phyloP scores from a whole-genome alignment of 352 stramenopile genomes.

The Pseudoperonospora humuli region DNA sequence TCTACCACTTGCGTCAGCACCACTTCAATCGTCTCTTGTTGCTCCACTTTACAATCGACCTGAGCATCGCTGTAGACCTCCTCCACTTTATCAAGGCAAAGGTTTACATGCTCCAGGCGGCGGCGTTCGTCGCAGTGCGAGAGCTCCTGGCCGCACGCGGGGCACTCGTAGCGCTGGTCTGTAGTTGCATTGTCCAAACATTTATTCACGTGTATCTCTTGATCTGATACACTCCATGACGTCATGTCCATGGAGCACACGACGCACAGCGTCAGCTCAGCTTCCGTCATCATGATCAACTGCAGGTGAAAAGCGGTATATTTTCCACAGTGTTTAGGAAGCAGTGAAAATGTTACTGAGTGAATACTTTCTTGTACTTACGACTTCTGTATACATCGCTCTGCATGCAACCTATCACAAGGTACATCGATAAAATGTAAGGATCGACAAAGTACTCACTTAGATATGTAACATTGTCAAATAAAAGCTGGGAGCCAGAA shows the following conservation, averaged over 20 bases:
- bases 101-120: slow-evolving; percentile 58
- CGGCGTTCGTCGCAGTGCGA: slow-evolving; percentile 60
- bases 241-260: slow-evolving; percentile 62
- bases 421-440: too few species aligned
- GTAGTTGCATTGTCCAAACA: slow-evolving; percentile 45
- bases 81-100: slow-evolving; percentile 43
- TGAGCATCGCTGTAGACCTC: neutral
- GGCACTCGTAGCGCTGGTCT: slow-evolving; percentile 37
- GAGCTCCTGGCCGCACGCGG: slow-evolving; percentile 45
- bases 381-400: too few species aligned
- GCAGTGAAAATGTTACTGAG: too few species aligned
- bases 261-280: slow-evolving; percentile 28
- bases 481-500: too few species aligned
- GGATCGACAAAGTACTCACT: too few species aligned
- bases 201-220: slow-evolving; percentile 61
- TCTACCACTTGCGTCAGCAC: slow-evolving; percentile 5
- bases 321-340: too few species aligned
- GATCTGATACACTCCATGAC: slow-evolving; percentile 34
- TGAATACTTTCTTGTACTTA: too few species aligned
- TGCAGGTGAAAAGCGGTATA: too few species aligned
- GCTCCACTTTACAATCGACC: neutral
- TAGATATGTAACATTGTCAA: too few species aligned
- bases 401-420: too few species aligned
- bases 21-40: slow-evolving; percentile 1
- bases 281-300: neutral